Percentiles rank a stretch among this genome's conserved stretches.
Conservation (phyloP, 768 basidiomycete species). For the Cystobasidiopsis lactophilus region DNA sequence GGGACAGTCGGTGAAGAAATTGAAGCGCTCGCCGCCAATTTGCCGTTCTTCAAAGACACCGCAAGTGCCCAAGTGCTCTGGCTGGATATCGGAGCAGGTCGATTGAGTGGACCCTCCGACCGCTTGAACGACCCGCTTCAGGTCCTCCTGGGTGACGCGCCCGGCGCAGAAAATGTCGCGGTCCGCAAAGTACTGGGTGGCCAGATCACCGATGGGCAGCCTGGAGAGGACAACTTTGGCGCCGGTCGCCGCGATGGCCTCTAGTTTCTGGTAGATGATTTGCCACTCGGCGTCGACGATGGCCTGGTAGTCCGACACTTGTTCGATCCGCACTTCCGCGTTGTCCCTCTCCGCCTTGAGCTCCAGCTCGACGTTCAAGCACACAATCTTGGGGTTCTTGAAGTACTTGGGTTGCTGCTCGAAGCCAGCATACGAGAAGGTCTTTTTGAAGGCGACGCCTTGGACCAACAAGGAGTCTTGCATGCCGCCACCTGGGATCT, state of each 20-base stretch:
- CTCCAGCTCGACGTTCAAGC: slow-evolving; percentile 92
- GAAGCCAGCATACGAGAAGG: slow-evolving; percentile 95
- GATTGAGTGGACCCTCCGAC: slow-evolving; percentile 87
- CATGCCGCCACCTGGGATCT: slow-evolving; percentile 91
- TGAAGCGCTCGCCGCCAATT: slow-evolving; percentile 90
- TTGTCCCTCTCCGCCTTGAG: slow-evolving; percentile 99
- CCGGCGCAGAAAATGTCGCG: slow-evolving; percentile 98
- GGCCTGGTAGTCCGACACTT: slow-evolving; percentile 92
- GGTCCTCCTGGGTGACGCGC: slow-evolving; percentile 68
- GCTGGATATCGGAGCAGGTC: slow-evolving; percentile 71
- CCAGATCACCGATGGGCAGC: slow-evolving; percentile 91
- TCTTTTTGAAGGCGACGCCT: slow-evolving; percentile 98
- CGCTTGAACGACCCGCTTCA: slow-evolving; percentile 83
- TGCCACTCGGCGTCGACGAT: slow-evolving; percentile 99
- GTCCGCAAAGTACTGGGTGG: slow-evolving; percentile 98
- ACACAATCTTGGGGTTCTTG: slow-evolving; percentile 65
- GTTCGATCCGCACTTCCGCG: slow-evolving; percentile 89
- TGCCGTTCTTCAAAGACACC: slow-evolving; percentile 81
- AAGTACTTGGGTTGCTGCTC: slow-evolving; percentile 96
- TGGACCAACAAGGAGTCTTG: slow-evolving; percentile 74
- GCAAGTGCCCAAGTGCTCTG: slow-evolving; percentile 82
- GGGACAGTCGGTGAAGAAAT: slow-evolving; percentile 78
- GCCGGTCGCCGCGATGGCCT: slow-evolving; percentile 85
- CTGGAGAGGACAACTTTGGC: slow-evolving; percentile 96
- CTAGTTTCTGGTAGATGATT: slow-evolving; percentile 91